phyloP scores from a whole-genome alignment of 1,139 yeast genomes.

The Sugiyamaella paludigena region DNA sequence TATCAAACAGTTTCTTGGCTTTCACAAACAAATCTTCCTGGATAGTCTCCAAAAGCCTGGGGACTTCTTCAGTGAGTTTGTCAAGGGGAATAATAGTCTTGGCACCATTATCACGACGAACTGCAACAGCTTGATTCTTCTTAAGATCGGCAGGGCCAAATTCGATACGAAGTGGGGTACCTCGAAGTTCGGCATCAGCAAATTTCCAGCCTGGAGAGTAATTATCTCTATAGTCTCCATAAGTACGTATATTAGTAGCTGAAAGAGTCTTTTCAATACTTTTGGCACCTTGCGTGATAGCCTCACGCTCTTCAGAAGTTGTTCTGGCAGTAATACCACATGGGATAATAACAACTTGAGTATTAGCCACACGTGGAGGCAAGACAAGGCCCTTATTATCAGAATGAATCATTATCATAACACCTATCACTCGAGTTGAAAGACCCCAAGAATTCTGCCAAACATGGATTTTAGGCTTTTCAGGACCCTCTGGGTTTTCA shows the following conservation, averaged over 20 bases:
- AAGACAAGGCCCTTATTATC: constrained; percentile 97
- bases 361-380: constrained; percentile 95
- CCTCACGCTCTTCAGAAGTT: constrained; percentile 66
- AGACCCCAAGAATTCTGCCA: constrained; percentile 99
- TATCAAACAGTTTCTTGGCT: constrained; percentile 81
- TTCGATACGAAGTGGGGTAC: constrained; percentile 90
- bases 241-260: constrained; percentile 57
- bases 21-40: constrained; percentile 69
- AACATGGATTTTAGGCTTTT: constrained; percentile 80
- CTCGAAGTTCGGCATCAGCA: constrained; percentile 95
- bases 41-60: constrained; percentile 74
- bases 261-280: constrained; percentile 41
- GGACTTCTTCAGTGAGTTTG: constrained; percentile 58
- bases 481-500: constrained; percentile 78
- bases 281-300: constrained; percentile 67
- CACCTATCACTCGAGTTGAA: constrained; percentile 98
- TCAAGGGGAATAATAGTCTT: constrained; percentile 65
- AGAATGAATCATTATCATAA: constrained; percentile 98
- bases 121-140: constrained; percentile 76
- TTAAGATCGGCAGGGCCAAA: constrained; percentile 94
- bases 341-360: constrained; percentile 89
- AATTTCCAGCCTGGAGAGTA: constrained; percentile 99
- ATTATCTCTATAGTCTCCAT: constrained; percentile 86
- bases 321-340: constrained; percentile 93
- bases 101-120: constrained; percentile 86